Base-by-base conservation (phyloP, 495 filamentous ascomycete genomes). In the Rhizodiscina lignyota region DNA sequence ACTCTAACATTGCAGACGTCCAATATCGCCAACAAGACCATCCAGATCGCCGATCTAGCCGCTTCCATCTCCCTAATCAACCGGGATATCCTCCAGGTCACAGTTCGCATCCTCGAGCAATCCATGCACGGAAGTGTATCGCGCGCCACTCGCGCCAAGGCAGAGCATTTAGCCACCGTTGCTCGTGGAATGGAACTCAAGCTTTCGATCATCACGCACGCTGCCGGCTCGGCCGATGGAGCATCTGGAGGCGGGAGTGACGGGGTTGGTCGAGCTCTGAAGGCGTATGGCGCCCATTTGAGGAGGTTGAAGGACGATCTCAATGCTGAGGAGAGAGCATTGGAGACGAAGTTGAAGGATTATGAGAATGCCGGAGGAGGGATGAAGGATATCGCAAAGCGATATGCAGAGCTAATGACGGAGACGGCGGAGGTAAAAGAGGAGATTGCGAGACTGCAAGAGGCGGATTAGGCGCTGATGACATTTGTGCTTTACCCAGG, bases 111-210 rank as follows among this genome's bases (percentile, higher is more conserved):
- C 10, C 53, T 77, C 4, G 72, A 77, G 44, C 60, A 66, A 31
- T 62, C 56, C 5, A 80, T 79, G 44, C 77, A 84, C 55, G 79
- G 79, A 26, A 53, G 65, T 2, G 43, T 81, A 2, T 66, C 78
- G 4, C 60, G 77, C 4, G 56, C 56, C 34, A 60, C 61, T 12
- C 67, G 60, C 39, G 61, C 69, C 0, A 60, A 63, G 42, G 61
- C 64, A 1, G 70, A 72, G 37, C 67, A 68, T 34, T 57, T 83
- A 21, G 67, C 70, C 26, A 56, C 66, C n/a, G 64, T 67, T 22
- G 75, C 76, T 4, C 52, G 62, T 24, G 62, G 66, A 15, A 47
- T 73, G 4, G 57, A 61, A 5, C 55, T 70, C 8, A 64, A 70
- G 24, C 56, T 69, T 0, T 41, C 31, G 10, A 8, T 22, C 6